phyloP scores from a whole-genome alignment of 768 basidiomycete genomes.

The Pisolithus tinctorius region DNA sequence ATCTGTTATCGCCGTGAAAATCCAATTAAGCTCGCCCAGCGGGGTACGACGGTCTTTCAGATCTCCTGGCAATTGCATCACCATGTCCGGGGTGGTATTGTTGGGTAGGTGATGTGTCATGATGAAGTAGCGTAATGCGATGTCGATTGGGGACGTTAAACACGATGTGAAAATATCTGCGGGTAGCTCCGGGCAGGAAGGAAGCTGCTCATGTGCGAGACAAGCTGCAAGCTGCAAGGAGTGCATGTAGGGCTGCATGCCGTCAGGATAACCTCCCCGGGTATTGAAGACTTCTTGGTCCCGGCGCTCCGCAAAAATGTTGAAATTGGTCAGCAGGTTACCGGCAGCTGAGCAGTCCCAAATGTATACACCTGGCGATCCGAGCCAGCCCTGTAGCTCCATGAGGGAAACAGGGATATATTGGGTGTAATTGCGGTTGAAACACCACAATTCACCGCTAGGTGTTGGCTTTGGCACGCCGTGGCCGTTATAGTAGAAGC shows the following conservation, averaged over 20 bases:
- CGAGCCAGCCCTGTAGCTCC: conserved; percentile 91
- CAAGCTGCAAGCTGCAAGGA: conserved; percentile 96
- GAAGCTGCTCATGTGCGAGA: conserved; percentile 82
- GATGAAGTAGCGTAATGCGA: conserved; percentile 89
- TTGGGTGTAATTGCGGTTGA: conserved; percentile 95
- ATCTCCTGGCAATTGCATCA: conserved; percentile 92
- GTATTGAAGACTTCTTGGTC: conserved; percentile 57
- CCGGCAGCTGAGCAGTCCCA: conserved; percentile 99
- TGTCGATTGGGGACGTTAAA: conserved; percentile 96
- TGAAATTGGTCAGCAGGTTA: conserved; percentile 86
- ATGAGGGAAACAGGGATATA: conserved; percentile 95
- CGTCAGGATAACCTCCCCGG: conserved; percentile 54
- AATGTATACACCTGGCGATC: conserved; percentile 92
- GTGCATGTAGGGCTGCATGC: conserved; percentile 68
- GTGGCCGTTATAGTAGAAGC: conserved; percentile 98
- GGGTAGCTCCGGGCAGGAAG: conserved; percentile 93
- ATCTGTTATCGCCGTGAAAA: conserved; percentile 97
- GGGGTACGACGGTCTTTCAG: conserved; percentile 95
- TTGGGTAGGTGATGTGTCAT: conserved; percentile 84
- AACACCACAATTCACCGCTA: conserved; percentile 97
- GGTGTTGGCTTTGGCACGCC: conserved; percentile 96
- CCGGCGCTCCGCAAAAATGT: conserved; percentile 65
- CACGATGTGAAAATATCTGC: conserved; percentile 98
- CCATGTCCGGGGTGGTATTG: conserved; percentile 80
- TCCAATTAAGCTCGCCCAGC: conserved; percentile 98